Evolutionary conservation across 202 grass and related monocot species (phyloP).

Genomic region (Dendrocalamus latiflorus): DNA sequence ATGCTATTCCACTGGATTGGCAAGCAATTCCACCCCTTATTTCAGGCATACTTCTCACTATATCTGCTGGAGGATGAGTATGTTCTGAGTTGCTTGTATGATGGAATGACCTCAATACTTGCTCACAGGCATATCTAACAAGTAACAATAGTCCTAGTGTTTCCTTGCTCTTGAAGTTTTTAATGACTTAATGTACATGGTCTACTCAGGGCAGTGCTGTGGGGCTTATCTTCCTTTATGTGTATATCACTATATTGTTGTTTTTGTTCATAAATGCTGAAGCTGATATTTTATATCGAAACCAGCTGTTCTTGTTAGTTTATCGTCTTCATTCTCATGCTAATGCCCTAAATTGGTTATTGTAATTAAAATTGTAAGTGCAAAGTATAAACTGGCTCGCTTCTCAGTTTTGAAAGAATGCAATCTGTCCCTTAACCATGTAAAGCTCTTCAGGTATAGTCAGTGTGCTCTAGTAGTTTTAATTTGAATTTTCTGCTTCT

Average conservation of each 20-base stretch:
- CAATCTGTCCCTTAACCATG: background rate
- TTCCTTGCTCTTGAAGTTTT: background rate
- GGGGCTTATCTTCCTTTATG: background rate
- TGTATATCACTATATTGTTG: background rate
- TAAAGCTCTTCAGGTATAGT: background rate
- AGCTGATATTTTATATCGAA: background rate
- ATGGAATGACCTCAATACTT: background rate
- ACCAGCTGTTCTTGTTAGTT: background rate
- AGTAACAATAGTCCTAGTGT: background rate
- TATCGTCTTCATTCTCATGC: background rate
- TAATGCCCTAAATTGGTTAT: background rate
- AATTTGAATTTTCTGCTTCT: constrained; percentile 20
- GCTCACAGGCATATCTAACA: background rate
- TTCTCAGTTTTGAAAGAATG: background rate
- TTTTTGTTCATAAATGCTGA: background rate
- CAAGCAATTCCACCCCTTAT: background rate
- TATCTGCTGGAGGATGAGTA: background rate
- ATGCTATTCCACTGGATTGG: background rate
- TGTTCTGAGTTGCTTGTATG: background rate
- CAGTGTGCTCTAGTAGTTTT: background rate
- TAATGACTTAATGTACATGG: background rate
- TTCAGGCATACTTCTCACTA: background rate
- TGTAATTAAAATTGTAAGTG: background rate
- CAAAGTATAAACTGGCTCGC: background rate
- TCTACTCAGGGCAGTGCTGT: background rate